Base-by-base conservation (phyloP, 306 rosid species). In the Vigna angularis region DNA sequence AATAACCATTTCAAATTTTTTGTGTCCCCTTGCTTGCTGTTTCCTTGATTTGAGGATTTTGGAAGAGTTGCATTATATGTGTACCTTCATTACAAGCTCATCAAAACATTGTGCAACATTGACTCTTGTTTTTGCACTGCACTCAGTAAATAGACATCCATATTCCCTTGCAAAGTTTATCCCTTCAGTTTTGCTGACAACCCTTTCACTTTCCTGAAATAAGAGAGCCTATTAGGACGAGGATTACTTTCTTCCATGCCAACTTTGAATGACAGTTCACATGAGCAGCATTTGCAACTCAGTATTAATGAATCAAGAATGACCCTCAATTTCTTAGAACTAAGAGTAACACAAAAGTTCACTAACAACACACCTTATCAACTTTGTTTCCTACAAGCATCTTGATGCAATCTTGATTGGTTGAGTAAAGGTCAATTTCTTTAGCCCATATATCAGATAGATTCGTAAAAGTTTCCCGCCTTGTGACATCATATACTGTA, bases 391-490 rank as follows among this genome's bases (percentile, higher is more conserved):
- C 94, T 4, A 91, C 92, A 71, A 91, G 97, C 91, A 91, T 86
- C 89, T 91, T 91, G 84, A 91, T 85, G 77, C 94, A 91, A 62
- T 91, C 93, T 83, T 85, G 97, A 85, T 79, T 91, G 71, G 97
- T 91, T 13, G 93, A 88, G 82, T 91, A 88, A 9, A 90, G 47
- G 73, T 90, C 97, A 74, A 87, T 90, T 84, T 91, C 97, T 74
- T 91, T 91, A 32, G 91, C 94, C 97, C 97, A 91, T 76, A 91
- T 88, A 72, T 91, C 97, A 71, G 97, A 89, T 61, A 91, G 86
- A 77, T 91, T 89, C 16, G 97, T 90, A 77, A 91, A 91, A 12
- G 91, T 89, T 5, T 88, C 94, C 49, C 90, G 73, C 14, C 94
- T 81, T 0, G 94, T 91, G 16, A 90, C 94, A 72, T 91, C 94